Percentiles rank a stretch among this genome's conserved stretches.
phyloP scores from a whole-genome alignment of 306 rosid genomes.

The Mimosa bimucronata region DNA sequence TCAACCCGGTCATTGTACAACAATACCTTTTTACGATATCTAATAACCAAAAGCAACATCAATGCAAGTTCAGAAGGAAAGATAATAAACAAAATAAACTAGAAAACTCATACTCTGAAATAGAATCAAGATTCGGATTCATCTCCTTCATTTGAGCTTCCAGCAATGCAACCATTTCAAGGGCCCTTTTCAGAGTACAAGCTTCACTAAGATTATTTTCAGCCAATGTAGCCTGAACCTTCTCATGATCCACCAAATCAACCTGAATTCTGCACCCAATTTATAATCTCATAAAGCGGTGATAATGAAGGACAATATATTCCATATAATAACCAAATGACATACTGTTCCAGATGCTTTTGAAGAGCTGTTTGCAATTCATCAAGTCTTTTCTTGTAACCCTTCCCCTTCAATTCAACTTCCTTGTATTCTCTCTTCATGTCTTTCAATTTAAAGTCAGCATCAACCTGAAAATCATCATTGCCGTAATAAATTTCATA shows the following conservation, averaged over 20 bases:
- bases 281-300: slow-evolving; percentile 26
- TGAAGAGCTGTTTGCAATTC: slow-evolving; percentile 71
- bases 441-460: slow-evolving; percentile 84
- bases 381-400: slow-evolving; percentile 74
- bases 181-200: slow-evolving; percentile 74
- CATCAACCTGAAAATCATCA: slow-evolving; percentile 69
- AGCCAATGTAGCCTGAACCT: slow-evolving; percentile 66
- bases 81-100: slow-evolving; percentile 17
- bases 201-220: slow-evolving; percentile 58
- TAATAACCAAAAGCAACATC: slow-evolving; percentile 37
- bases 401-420: slow-evolving; percentile 74
- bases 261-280: slow-evolving; percentile 70
- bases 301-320: slow-evolving; percentile 28
- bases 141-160: slow-evolving; percentile 94
- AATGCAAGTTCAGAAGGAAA: slow-evolving; percentile 31
- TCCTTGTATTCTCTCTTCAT: slow-evolving; percentile 78
- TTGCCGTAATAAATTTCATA: slow-evolving; percentile 23
- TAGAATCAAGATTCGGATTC: slow-evolving; percentile 97
- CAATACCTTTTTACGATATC: slow-evolving; percentile 81
- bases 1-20: slow-evolving; percentile 84
- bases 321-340: slow-evolving; percentile 28
- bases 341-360: slow-evolving; percentile 95
- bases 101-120: slow-evolving; percentile 71
- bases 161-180: slow-evolving; percentile 72
- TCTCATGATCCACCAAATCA: slow-evolving; percentile 86